Base-by-base conservation (phyloP, 176 grass and related monocot genomes). In the Alopecurus myosuroides region DNA sequence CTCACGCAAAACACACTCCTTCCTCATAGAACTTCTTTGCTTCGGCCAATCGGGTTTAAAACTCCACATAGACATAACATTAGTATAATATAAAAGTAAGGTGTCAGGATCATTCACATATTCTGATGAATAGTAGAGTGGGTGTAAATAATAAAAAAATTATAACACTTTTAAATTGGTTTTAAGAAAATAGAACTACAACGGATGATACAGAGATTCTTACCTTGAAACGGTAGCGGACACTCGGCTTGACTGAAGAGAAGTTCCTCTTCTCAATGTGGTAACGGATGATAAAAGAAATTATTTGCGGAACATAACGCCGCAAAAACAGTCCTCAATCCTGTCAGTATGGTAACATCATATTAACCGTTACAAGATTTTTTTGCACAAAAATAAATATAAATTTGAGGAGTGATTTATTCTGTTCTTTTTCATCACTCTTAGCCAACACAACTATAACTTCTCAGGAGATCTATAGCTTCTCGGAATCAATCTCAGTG, bases 21-120 rank as follows among this genome's bases (percentile, higher is more conserved):
- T 98, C 96, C 85, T 98, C 96, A 14, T 98, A 98, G 85, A 95
- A 98, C 53, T 88, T 95, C 49, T 89, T 81, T 84, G 96, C 93
- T 90, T 98, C 93, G 80, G 69, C 96, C 96, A 95, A 85, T 98
- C 93, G 84, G 86, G 86, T 79, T 93, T 92, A n/a, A 75, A 98
- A 98, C 73, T 98, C 96, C 35, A 93, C 93, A 88, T 94, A 95
- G 63, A 98, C 82, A 85, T 50, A 56, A 73, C 77, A 42, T 66
- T 26, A 88, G n/a, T 41, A 9, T 77, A 20, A 61, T n/a, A n/a
- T n/a, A n/a, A n/a, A n/a, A n/a, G n/a, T n/a, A n/a, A n/a, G n/a
- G n/a, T n/a, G n/a, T n/a, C 76, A 34, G 58, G 53, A 13, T 31
- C 28, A 42, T 68, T 85, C 40, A 45, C 30, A 22, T 11, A 9